phyloP scores from a whole-genome alignment of 305 asterid genomes.

The Caryopteris hybrid region DNA sequence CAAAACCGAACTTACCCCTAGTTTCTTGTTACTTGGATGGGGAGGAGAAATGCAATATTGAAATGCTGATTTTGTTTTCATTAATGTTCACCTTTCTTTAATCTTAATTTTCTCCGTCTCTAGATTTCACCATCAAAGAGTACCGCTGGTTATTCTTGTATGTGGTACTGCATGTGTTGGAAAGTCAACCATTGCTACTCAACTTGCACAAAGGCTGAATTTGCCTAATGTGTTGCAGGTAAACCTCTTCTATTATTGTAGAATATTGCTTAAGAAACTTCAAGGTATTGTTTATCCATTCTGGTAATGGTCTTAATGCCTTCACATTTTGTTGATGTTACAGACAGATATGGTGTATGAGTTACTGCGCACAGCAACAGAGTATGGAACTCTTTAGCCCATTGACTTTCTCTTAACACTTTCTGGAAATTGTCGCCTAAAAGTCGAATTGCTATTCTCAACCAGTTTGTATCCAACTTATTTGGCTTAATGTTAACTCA shows the following conservation, averaged over 20 bases:
- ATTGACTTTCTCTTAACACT: conserved; percentile 11
- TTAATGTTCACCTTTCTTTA: conserved; percentile 12
- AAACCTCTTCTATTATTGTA: conserved; percentile 11
- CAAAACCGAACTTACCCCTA: neutral
- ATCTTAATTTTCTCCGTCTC: conserved; percentile 14
- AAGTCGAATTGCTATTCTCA: neutral
- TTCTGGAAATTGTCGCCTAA: conserved; percentile 7
- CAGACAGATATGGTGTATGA: conserved; percentile 99
- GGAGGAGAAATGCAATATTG: neutral
- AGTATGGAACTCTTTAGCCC: conserved; percentile 50
- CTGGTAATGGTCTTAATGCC: conserved; percentile 19
- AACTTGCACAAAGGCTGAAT: conserved; percentile 94
- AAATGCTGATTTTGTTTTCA: neutral
- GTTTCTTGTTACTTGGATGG: neutral
- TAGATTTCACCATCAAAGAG: conserved; percentile 97
- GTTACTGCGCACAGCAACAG: conserved; percentile 93
- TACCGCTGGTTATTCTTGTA: conserved; percentile 95
- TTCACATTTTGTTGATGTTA: conserved; percentile 19
- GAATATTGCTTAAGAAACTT: neutral
- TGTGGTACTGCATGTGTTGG: conserved; percentile 99
- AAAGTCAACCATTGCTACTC: conserved; percentile 96
- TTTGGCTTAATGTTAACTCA: neutral
- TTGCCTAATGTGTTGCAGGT: conserved; percentile 97
- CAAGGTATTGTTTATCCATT: neutral
- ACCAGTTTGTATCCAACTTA: conserved; percentile 14